Evolutionary conservation across 768 basidiomycete genomes (phyloP), one percentile per base, ranked within the genome.

Genomic region (Psilocybe azurescens): DNA sequence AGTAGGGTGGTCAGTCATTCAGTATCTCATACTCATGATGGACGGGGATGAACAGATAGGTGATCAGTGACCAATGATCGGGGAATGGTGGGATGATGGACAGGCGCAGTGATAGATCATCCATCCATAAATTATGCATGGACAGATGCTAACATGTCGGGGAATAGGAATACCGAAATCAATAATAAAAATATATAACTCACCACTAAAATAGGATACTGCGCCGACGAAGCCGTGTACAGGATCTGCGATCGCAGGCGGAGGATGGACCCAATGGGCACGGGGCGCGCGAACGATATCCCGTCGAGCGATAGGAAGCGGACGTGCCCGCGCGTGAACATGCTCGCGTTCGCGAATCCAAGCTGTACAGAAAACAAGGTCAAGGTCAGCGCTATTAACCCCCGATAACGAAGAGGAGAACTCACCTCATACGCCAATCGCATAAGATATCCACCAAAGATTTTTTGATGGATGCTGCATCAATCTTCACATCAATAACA

Each of bases 211-310:
- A 81, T 77, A n/a, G 85, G 78, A 66, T 83, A 85, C 60, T 82
- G 71, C 28, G 75, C 66, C n/a, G 83, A 79, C 3, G 77, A 72
- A 0, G 86, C 83, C 4, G 82, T 81, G 67, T 92, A 85, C 9
- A 90, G 78, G 39, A 94, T 83, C 65, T 86, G 83, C 1, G 90
- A 90, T 1, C 85, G 85, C 39, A 95, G 79, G 3, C 89, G 84
- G 13, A 95, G 83, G 53, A 94, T 90, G 0, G 89, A 91, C 5
- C 93, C 93, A 49, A 94, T 94, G 1, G 92, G 90, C 0, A 95
- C 93, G 0, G 93, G 92, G 30, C 86, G 83, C 49, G 83, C 81
- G 76, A 95, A 94, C 1, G 87, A 86, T 70, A 94, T 93, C 33
- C 86, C 86, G 68, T 94, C 92, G 14, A 94, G 82, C 3, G 91